Conservation (phyloP, 2,329 filamentous ascomycete genomes). For the Macrophomina tecta region DNA sequence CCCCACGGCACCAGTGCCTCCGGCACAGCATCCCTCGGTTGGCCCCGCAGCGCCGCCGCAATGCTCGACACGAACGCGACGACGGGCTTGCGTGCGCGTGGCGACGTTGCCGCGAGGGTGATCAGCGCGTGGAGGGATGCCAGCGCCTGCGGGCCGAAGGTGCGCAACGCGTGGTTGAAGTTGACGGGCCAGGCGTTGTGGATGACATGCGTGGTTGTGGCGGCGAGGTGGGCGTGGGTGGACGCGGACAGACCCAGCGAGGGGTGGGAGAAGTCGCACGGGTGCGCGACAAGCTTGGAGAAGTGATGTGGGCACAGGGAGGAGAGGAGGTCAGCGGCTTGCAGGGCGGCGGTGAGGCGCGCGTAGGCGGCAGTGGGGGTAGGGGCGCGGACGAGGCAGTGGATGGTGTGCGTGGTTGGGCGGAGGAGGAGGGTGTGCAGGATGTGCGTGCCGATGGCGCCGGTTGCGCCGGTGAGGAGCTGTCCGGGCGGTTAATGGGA, state of each 20-base stretch:
- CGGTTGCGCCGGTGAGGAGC: slow-evolving; percentile 67
- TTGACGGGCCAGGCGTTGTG: slow-evolving; percentile 63
- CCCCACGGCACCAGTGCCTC: background rate
- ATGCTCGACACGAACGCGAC: slow-evolving; percentile 26
- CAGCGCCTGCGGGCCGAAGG: slow-evolving; percentile 51
- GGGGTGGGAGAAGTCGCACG: slow-evolving; percentile 36
- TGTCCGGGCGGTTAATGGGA: slow-evolving; percentile 27
- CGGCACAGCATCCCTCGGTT: background rate
- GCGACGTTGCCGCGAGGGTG: slow-evolving; percentile 37
- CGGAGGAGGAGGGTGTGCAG: slow-evolving; percentile 41
- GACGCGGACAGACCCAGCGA: slow-evolving; percentile 48
- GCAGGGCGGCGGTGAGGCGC: slow-evolving; percentile 43
- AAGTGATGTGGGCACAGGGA: slow-evolving; percentile 35
- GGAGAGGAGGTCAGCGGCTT: slow-evolving; percentile 38
- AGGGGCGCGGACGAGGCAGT: slow-evolving; percentile 56
- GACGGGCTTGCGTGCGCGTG: background rate
- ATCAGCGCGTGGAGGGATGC: slow-evolving; percentile 51
- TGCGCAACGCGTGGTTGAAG: slow-evolving; percentile 58
- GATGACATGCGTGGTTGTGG: slow-evolving; percentile 50
- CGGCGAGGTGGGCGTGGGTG: slow-evolving; percentile 31
- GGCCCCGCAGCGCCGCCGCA: slow-evolving; percentile 7
- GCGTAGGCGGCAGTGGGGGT: slow-evolving; percentile 31
- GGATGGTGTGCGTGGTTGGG: slow-evolving; percentile 46
- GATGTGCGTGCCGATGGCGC: slow-evolving; percentile 66
- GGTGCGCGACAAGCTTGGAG: slow-evolving; percentile 41